Conservation (phyloP, 2,329 filamentous ascomycete genomes). For the Atkinsonella texensis region DNA sequence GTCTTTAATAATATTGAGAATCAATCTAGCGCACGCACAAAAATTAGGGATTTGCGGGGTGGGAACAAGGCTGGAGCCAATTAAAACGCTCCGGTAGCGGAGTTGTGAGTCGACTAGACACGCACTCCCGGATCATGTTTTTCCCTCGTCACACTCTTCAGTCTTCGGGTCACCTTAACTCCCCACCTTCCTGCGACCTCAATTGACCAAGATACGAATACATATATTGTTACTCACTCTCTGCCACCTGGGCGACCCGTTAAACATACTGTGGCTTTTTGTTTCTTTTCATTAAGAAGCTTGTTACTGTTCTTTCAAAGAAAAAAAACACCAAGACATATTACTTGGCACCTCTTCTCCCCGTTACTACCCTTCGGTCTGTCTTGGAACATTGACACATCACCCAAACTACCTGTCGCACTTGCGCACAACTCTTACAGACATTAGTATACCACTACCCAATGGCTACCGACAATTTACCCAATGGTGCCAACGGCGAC, state of each 20-base stretch:
- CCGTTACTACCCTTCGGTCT: neutral
- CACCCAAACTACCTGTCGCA: neutral
- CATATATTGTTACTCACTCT: neutral
- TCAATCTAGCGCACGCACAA: too few relatives aligned
- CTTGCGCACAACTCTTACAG: neutral
- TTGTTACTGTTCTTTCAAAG: neutral
- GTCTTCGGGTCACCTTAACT: neutral
- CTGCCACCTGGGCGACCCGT: neutral
- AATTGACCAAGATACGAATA: neutral
- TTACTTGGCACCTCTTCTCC: neutral
- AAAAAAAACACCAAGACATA: neutral
- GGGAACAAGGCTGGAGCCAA: too few relatives aligned
- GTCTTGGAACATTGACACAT: neutral
- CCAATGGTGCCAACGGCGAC: neutral
- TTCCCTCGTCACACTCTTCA: neutral
- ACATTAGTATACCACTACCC: neutral
- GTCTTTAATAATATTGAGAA: neutral
- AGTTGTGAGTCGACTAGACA: too few relatives aligned
- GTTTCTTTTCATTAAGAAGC: neutral
- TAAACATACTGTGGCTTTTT: neutral
- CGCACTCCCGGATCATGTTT: neutral
- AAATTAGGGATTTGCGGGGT: too few relatives aligned
- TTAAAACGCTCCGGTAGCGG: too few relatives aligned
- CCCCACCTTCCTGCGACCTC: neutral
- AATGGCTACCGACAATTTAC: constrained; percentile 1